A percentile compares a stretch with the other conserved stretches of the same genome.
These are phyloP conservation scores for Lactarius deliciosus DNA, from an alignment of 768 basidiomycete genomes.

Conservation along the genomic window DNA sequence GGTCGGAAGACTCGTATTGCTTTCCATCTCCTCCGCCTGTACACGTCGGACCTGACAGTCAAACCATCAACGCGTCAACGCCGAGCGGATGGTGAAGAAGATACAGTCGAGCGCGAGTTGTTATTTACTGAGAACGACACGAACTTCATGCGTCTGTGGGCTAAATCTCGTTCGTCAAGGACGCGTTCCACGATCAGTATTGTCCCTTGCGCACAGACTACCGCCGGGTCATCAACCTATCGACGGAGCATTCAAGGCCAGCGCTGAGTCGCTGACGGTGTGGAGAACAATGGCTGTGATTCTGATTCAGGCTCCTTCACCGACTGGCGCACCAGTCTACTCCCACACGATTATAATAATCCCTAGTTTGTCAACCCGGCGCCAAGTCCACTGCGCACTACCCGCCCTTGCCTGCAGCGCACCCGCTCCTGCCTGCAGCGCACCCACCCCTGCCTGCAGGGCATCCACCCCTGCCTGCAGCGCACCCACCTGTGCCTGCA, in stretches of 20 bases:
- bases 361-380: conserved; percentile 85
- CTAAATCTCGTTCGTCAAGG: conserved; percentile 86
- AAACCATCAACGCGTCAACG: conserved; percentile 43
- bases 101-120: conserved; percentile 76
- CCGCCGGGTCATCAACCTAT: conserved; percentile 33
- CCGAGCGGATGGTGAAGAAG: conserved; percentile 58
- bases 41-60: conserved; percentile 73
- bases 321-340: conserved; percentile 47
- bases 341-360: conserved; percentile 40
- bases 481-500: too few species aligned
- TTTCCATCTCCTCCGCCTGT: conserved; percentile 85
- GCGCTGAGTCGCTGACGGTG: conserved; percentile 6
- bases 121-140: conserved; percentile 98
- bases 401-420: conserved; percentile 5
- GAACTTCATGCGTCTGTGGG: conserved; percentile 89
- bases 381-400: conserved; percentile 96
- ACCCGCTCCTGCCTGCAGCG: too few species aligned
- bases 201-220: conserved; percentile 77
- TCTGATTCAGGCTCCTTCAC: conserved; percentile 46
- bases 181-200: conserved; percentile 99
- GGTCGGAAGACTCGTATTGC: conserved; percentile 77
- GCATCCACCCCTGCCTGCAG: too few species aligned
- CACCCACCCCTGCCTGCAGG: too few species aligned
- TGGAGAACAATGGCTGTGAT: conserved; percentile 25
- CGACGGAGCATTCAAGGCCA: conserved; percentile 27